A percentile compares a stretch with the other conserved stretches of the same genome.
Conservation (phyloP, 176 grass and related monocot genomes). For the Aegilops longissima region DNA sequence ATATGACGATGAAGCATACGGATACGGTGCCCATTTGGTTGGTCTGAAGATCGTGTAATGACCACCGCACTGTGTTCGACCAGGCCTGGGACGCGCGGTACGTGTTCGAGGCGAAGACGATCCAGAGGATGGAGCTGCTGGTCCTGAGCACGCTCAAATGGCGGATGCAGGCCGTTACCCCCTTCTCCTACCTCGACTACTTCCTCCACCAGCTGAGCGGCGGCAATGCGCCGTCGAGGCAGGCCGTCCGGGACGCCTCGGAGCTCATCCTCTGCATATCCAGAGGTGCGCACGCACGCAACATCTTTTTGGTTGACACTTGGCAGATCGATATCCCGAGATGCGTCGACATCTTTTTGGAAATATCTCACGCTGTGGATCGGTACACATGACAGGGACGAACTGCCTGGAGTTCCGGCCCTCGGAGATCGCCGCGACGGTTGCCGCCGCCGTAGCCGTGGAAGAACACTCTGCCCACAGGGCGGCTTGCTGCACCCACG, state of each 20-base stretch:
- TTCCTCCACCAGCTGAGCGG: conserved; percentile 74
- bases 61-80: background rate
- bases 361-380: background rate
- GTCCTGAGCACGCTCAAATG: conserved; percentile 88
- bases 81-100: conserved; percentile 67
- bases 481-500: conserved; percentile 44
- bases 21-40: background rate
- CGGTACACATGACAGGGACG: conserved; percentile 44
- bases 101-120: conserved; percentile 91
- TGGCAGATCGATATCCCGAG: background rate
- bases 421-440: conserved; percentile 76
- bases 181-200: conserved; percentile 89
- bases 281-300: conserved; percentile 45
- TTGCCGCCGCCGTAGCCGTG: conserved; percentile 47
- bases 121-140: conserved; percentile 96
- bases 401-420: conserved; percentile 65
- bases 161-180: conserved; percentile 96
- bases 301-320: background rate
- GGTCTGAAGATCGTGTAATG: background rate
- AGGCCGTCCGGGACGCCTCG: background rate
- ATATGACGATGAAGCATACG: background rate
- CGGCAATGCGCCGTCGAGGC: conserved; percentile 41
- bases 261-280: conserved; percentile 59
- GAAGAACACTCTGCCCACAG: conserved; percentile 34
- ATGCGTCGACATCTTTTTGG: background rate